Conservation (phyloP, 1,284 basidiomycete genomes). For the Naganishia cerealis region DNA sequence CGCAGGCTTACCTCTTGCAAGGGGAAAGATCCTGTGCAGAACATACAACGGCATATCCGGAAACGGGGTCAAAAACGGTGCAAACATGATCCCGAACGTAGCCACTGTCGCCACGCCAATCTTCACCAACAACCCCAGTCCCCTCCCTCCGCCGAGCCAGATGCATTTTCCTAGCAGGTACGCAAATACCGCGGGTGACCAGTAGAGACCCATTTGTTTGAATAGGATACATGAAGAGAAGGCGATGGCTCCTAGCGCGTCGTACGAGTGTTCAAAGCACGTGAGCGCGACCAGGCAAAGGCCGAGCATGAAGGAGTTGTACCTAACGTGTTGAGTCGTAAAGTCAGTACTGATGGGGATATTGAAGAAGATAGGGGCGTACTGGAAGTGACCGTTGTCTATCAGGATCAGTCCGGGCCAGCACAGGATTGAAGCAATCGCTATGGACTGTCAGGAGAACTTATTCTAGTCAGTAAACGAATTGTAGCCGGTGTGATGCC, state of each 20-base stretch:
- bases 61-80: constrained; percentile 71
- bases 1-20: constrained; percentile 49
- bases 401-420: constrained; percentile 81
- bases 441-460: constrained; percentile 61
- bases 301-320: constrained; percentile 85
- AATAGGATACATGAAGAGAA: constrained; percentile 83
- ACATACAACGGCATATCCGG: constrained; percentile 62
- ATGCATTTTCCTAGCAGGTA: constrained; percentile 81
- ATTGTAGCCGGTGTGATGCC: background rate
- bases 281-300: constrained; percentile 70
- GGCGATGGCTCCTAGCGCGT: constrained; percentile 73
- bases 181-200: constrained; percentile 80
- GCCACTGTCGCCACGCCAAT: constrained; percentile 59
- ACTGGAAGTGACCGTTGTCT: constrained; percentile 92
- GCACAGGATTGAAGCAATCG: constrained; percentile 70
- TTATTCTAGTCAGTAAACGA: background rate
- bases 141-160: constrained; percentile 65
- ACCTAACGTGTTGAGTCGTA: constrained; percentile 38
- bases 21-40: constrained; percentile 81
- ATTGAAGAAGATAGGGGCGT: constrained; percentile 16
- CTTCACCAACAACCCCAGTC: constrained; percentile 68
- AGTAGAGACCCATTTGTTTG: constrained; percentile 95
- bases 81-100: constrained; percentile 69
- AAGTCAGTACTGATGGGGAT: background rate
- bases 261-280: constrained; percentile 67